Evolutionary conservation across 1,139 yeast genomes (phyloP), one percentile per base, ranked within the genome.

Genomic region (Keqinozyma sinolaborantium): DNA sequence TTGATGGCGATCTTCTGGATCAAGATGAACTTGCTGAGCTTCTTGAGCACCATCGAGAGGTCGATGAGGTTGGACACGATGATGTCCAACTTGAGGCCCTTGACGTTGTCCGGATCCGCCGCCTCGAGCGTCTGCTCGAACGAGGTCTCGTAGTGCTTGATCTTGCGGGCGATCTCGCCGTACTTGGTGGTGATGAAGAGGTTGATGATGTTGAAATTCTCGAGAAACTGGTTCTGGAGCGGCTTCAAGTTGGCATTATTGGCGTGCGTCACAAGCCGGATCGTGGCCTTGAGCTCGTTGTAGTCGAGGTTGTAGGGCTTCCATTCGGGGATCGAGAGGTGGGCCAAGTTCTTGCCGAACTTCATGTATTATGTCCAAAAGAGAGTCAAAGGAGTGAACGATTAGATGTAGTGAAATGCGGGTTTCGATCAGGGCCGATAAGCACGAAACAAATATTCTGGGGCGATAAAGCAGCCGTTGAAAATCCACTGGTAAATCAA

Each of bases 321-420:
- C 97, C 97, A 90, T 60, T 86, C 94, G 2, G 94, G 90, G 24
- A 86, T 83, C 7, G 95, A 83, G 45, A 87, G 70, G 42, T 75
- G 77, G 31, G 74, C 65, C 23, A 90, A 69, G 53, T 83, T 88
- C 26, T 76, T 69, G 34, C 96, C 96, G 59, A 87, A 88, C 61
- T 87, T 90, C 97, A 88, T 88, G 9, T 18, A 18, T 18, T 10
- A 16, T 16, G 25, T 11, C 12, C 7, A 28, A 16, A 3, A 3
- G 4, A 16, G 12, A 15, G n/a, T n/a, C n/a, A 19, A 19, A 19
- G 23, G 9, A 19, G 23, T 19, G 9, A 9, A 19, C 10, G 10
- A 19, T 9, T 19, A 9, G 23, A 19, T 9, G 23, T 9, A 10
- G 9, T 19, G 9, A 19, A 9, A 19, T 19, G n/a, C n/a, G n/a